Evolutionary conservation across 257 asterid species (phyloP), one percentile per base, ranked within the genome.

Genomic region (Datura wrightii): DNA sequence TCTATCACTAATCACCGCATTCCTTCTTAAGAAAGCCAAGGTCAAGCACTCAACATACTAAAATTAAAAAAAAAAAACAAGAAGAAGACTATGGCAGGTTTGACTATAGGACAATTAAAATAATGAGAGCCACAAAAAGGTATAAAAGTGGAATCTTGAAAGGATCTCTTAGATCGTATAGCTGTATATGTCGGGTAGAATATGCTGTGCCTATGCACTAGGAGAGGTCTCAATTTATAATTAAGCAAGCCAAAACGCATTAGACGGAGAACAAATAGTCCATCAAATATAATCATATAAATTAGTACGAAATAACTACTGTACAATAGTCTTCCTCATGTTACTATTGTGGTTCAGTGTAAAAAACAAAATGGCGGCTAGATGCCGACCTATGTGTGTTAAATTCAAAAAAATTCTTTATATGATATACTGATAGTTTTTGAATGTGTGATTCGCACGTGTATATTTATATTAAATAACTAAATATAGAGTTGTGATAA

Each of bases 91-190:
- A 6, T 14, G 44, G 41, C 14, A 52, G 58, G 63, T 76, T 50
- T 76, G 62, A 76, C 62, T 31, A 50, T 24, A 31, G 24, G 10
- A 0, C 3, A n/a, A 3, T 44, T 71, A 44, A 50, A 76, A 13
- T 76, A 76, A 76, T 50, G 31, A 24, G 31, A 24, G 31, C 31
- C 31, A 24, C 31, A 24, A 24, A 24, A 1, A 50, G 42, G 60
- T 50, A 48, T 6, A 74, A 74, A 50, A 52, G 48, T 50, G 82
- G 82, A 76, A 76, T 76, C 62, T 76, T 74, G 6, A 50, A 56
- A 24, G 31, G 46, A 76, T 76, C 63, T 31, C 24, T 50, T 11
- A 24, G 82, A 24, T 19, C 50, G 31, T 76, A 76, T 24, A 4
- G 42, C 0, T 46, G 46, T 50, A 52, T 62, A 76, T 50, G 50